Percentiles rank a stretch among this genome's conserved stretches.
Evolutionary conservation across 345 rosid genomes (phyloP).

Genomic region (Syzygium grande): DNA sequence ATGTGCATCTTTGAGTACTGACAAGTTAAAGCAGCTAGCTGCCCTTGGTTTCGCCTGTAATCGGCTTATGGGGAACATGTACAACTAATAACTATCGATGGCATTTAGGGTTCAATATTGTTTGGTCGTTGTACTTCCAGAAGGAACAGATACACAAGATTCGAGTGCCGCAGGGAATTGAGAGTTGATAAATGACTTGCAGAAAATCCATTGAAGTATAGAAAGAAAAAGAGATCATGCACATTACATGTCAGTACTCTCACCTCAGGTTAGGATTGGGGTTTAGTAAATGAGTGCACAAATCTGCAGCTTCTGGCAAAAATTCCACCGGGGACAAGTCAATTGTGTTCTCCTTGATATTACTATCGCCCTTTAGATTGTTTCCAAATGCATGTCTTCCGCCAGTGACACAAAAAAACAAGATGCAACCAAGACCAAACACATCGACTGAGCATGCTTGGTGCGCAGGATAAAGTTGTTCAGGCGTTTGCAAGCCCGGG

Average conservation of each 20-base stretch:
- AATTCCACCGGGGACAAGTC: conserved; percentile 54
- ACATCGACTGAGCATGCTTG: conserved; percentile 89
- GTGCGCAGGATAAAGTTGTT: conserved; percentile 74
- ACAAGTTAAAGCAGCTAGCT: too few species aligned
- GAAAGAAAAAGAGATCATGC: too few species aligned
- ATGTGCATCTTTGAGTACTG: too few species aligned
- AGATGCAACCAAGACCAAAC: conserved; percentile 84
- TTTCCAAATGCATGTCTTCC: conserved; percentile 84
- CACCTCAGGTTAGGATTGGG: conserved; percentile 74
- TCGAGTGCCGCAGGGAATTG: too few species aligned
- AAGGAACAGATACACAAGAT: too few species aligned
- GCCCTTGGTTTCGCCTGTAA: too few species aligned
- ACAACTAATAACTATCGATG: too few species aligned
- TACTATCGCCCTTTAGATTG: conserved; percentile 72
- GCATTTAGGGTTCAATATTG: too few species aligned
- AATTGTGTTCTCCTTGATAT: conserved; percentile 51
- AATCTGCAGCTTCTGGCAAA: conserved; percentile 73
- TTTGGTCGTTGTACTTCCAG: too few species aligned
- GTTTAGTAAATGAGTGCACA: conserved; percentile 50
- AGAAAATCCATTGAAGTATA: neutral
- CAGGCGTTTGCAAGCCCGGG: conserved; percentile 99
- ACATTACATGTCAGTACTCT: neutral
- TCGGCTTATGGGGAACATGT: too few species aligned
- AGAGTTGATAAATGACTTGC: neutral
- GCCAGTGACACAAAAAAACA: conserved; percentile 73